These are phyloP conservation scores for Murraya paniculata DNA, from an alignment of 345 rosid genomes.

Conservation along the genomic window DNA sequence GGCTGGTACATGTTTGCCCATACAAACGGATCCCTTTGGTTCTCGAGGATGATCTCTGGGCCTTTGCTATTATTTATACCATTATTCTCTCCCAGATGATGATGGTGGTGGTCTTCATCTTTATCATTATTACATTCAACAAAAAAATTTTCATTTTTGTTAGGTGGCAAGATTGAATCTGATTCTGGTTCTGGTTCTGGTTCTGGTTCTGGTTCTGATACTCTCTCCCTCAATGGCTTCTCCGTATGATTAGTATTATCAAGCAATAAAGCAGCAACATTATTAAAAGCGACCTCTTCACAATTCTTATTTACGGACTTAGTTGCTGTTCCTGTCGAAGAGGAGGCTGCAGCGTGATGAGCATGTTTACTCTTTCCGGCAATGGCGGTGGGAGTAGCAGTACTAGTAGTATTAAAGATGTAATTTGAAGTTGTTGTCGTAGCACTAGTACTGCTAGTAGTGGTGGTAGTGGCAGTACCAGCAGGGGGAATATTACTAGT, in stretches of 20 bases:
- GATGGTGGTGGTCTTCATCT: no score
- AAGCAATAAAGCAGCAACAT: neutral
- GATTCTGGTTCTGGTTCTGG: slow-evolving; percentile 9
- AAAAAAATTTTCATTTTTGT: neutral
- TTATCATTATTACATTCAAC: neutral
- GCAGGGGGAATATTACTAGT: neutral
- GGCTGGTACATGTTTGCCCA: slow-evolving; percentile 57
- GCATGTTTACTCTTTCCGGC: neutral
- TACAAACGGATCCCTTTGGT: slow-evolving; percentile 18
- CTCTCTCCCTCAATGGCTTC: slow-evolving; percentile 83
- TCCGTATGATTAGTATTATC: slow-evolving; percentile 2
- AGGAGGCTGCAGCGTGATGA: neutral
- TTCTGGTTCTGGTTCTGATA: slow-evolving; percentile 10
- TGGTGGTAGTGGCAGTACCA: neutral
- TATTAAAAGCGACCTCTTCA: neutral
- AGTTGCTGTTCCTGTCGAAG: neutral
- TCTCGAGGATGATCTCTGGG: neutral
- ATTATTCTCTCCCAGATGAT: neutral
- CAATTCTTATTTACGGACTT: neutral
- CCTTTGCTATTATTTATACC: neutral
- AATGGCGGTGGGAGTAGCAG: neutral
- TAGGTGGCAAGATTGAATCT: neutral
- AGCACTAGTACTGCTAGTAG: neutral
- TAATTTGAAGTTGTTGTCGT: neutral
- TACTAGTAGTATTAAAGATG: neutral